Conservation (phyloP, 1,284 basidiomycete species). For the Flammula alnicola region DNA sequence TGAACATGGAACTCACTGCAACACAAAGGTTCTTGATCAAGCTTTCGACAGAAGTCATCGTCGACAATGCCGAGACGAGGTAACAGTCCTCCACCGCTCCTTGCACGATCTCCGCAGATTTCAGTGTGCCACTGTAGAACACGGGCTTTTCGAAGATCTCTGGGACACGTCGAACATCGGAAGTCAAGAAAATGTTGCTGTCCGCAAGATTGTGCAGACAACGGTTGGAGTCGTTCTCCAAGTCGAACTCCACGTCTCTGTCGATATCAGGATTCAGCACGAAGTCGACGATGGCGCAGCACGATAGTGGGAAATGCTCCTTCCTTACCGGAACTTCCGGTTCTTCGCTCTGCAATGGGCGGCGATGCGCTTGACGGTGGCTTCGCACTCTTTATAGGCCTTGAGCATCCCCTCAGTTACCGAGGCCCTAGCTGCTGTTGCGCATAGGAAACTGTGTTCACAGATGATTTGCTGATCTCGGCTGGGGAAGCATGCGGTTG, state of each 20-base stretch:
- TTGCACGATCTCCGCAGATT: slow-evolving; percentile 47
- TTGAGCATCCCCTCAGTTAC: slow-evolving; percentile 43
- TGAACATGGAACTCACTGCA: slow-evolving; percentile 38
- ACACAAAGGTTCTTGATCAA: slow-evolving; percentile 54
- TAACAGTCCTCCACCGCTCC: slow-evolving; percentile 51
- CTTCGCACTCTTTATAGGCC: slow-evolving; percentile 43
- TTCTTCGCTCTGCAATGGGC: slow-evolving; percentile 43
- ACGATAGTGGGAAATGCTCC: no score
- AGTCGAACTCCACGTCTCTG: slow-evolving; percentile 52
- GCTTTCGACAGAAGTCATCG: slow-evolving; percentile 42
- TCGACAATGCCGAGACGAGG: slow-evolving; percentile 50
- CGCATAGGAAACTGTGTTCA: slow-evolving; percentile 22
- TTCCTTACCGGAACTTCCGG: slow-evolving; percentile 43
- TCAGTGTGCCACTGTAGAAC: slow-evolving; percentile 46
- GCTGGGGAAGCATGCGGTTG: no score
- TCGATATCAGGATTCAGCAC: not conserved
- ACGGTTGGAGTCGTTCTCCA: slow-evolving; percentile 41
- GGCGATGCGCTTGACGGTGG: slow-evolving; percentile 41
- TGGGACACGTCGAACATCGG: slow-evolving; percentile 46
- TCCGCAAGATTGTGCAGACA: slow-evolving; percentile 42
- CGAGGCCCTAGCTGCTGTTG: slow-evolving; percentile 21
- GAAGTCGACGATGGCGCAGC: not conserved
- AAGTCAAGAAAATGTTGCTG: slow-evolving; percentile 28
- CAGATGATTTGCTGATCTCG: no score
- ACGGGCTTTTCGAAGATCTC: slow-evolving; percentile 50